Conservation (phyloP, 2,329 filamentous ascomycete species). For the Claviceps sp. region DNA sequence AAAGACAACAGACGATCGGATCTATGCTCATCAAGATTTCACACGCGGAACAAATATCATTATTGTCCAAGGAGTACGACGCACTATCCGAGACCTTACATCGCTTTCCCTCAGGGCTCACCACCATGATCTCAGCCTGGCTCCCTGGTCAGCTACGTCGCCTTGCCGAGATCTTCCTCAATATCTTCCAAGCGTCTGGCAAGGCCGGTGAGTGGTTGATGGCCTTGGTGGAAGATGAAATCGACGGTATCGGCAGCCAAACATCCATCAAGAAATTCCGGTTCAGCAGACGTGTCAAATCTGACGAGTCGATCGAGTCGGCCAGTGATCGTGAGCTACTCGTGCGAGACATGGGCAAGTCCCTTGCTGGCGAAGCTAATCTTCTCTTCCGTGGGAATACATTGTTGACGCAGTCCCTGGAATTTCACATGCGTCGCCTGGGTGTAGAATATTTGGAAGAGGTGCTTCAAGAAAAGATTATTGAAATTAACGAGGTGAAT, state of each 20-base stretch:
- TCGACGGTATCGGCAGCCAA: conserved; percentile 82
- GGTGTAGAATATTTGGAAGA: conserved; percentile 89
- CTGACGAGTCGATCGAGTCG: conserved; percentile 53
- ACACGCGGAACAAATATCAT: conserved; percentile 78
- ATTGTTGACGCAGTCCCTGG: conserved; percentile 79
- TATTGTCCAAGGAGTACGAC: conserved; percentile 76
- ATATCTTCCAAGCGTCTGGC: conserved; percentile 90
- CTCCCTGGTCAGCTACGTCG: conserved; percentile 65
- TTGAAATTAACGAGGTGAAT: conserved; percentile 81
- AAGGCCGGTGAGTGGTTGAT: conserved; percentile 80
- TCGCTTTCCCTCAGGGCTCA: conserved; percentile 70
- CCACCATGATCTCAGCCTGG: conserved; percentile 68
- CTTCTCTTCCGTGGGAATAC: conserved; percentile 92
- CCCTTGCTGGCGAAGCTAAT: conserved; percentile 77
- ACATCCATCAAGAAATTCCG: conserved; percentile 59
- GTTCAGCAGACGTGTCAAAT: conserved; percentile 57
- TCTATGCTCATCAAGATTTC: conserved; percentile 74
- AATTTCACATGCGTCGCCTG: conserved; percentile 88
- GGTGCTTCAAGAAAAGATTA: conserved; percentile 70
- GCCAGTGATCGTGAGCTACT: conserved; percentile 54
- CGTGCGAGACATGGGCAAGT: conserved; percentile 66
- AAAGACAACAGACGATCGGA: conserved; percentile 61
- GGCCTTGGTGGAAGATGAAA: conserved; percentile 89
- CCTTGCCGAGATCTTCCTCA: conserved; percentile 76
- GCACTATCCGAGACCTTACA: conserved; percentile 73